These are phyloP conservation scores for Penicillium alfredii DNA, from an alignment of 495 filamentous ascomycete species.

Conservation along the genomic window DNA sequence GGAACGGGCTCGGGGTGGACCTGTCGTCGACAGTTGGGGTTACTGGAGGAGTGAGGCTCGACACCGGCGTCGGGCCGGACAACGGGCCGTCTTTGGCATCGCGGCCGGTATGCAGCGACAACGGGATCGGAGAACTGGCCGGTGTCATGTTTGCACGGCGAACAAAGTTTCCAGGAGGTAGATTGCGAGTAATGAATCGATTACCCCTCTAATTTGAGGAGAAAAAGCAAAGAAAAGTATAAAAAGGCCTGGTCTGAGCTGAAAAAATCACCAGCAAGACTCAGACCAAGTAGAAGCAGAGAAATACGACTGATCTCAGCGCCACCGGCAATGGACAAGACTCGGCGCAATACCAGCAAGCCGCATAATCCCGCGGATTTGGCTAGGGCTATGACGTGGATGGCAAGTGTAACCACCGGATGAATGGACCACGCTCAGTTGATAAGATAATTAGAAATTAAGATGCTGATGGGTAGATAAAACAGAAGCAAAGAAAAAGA, in stretches of 20 bases:
- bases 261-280: background rate
- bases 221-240: background rate
- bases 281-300: background rate
- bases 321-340: conserved; percentile 14
- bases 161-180: too few species aligned
- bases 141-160: conserved; percentile 2
- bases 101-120: conserved; percentile 27
- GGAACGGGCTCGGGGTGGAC: conserved; percentile 6
- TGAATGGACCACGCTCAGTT: conserved; percentile 1
- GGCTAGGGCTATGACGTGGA: conserved; percentile 16
- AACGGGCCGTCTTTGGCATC: conserved; percentile 9
- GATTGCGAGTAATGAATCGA: too few species aligned
- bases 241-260: background rate
- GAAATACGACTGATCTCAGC: conserved; percentile 8
- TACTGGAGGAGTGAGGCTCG: conserved; percentile 33
- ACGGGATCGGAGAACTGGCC: conserved; percentile 17
- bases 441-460: conserved; percentile 4
- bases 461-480: conserved; percentile 1
- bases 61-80: conserved; percentile 8
- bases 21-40: conserved; percentile 29
- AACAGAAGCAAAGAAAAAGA: conserved; percentile 5
- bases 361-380: conserved; percentile 17
- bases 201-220: too few species aligned
- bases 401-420: conserved; percentile 8
- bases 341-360: conserved; percentile 4